phyloP scores from a whole-genome alignment of 352 stramenopile genomes.

The Phytophthora pseudosyringae region DNA sequence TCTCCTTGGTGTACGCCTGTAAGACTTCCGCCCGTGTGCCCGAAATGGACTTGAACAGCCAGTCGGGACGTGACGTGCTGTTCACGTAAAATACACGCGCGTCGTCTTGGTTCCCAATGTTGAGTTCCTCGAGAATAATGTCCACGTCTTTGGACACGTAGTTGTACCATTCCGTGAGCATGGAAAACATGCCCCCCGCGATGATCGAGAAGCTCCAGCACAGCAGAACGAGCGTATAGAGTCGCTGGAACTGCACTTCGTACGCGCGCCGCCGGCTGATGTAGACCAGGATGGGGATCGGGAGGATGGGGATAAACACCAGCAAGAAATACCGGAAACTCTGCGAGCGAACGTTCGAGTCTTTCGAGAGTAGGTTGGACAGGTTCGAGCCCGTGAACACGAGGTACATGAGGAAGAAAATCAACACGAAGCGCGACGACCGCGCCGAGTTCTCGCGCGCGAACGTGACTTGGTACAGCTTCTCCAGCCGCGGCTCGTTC shows the following conservation, averaged over 20 bases:
- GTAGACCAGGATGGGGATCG: conserved; percentile 75
- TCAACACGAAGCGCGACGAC: conserved; percentile 60
- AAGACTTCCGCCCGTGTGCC: conserved; percentile 68
- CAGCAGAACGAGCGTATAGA: conserved; percentile 71
- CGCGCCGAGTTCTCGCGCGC: conserved; percentile 78
- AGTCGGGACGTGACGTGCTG: conserved; percentile 45
- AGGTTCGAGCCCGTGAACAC: conserved; percentile 78
- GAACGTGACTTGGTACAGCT: conserved; percentile 84
- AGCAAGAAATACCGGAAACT: conserved; percentile 70
- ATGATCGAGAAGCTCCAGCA: conserved; percentile 83
- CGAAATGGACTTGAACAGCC: conserved; percentile 62
- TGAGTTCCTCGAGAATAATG: conserved; percentile 68
- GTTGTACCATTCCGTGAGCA: conserved; percentile 84
- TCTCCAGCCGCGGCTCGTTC: conserved; percentile 74
- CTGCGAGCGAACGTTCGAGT: conserved; percentile 55
- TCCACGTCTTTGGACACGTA: conserved; percentile 75
- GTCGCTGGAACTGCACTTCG: conserved; percentile 74
- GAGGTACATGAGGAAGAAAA: conserved; percentile 80
- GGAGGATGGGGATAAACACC: conserved; percentile 70
- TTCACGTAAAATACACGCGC: conserved; percentile 65
- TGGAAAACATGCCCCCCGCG: conserved; percentile 79
- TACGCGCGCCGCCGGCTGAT: conserved; percentile 64
- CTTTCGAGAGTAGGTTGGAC: conserved; percentile 68
- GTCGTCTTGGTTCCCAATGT: conserved; percentile 40
- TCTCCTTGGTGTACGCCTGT: conserved; percentile 65